phyloP scores from a whole-genome alignment of 805 yeast species.

The Jamesozyma hellenica region DNA sequence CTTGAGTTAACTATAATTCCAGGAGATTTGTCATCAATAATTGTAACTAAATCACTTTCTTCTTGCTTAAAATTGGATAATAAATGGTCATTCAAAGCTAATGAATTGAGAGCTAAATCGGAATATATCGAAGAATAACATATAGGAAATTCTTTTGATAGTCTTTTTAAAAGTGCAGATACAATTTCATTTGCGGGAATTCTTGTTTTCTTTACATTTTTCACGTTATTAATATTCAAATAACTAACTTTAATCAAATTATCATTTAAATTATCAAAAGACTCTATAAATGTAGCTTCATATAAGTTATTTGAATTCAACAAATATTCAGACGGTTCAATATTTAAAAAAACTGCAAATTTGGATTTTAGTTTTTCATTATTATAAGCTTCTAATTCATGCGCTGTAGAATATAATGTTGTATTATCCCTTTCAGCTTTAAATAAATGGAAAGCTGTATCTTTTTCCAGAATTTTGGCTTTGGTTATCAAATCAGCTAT shows the following conservation, averaged over 20 bases:
- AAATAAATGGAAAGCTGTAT: constrained; percentile 81
- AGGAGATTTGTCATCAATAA: not conserved
- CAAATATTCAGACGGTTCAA: constrained; percentile 31
- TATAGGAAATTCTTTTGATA: constrained; percentile 11
- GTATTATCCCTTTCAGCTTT: constrained; percentile 34
- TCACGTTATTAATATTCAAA: constrained; percentile 7
- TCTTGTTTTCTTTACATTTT: constrained; percentile 2
- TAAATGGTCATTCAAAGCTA: constrained; percentile 16
- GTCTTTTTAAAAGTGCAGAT: constrained; percentile 3
- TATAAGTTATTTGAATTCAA: constrained; percentile 33
- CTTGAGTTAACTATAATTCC: not conserved
- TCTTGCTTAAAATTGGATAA: constrained; percentile 7
- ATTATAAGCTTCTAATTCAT: constrained; percentile 42
- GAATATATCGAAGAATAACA: constrained; percentile 22
- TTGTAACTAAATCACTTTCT: not conserved
- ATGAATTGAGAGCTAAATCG: constrained; percentile 10
- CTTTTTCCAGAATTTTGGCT: constrained; percentile 66
- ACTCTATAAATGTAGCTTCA: constrained; percentile 40
- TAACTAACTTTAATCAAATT: constrained; percentile 11
- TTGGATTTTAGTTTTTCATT: constrained; percentile 52
- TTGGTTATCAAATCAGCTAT: constrained; percentile 40
- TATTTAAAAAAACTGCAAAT: constrained; percentile 57
- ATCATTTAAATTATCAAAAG: constrained; percentile 25
- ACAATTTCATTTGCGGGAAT: constrained; percentile 11
- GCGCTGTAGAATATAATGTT: constrained; percentile 58